These are phyloP conservation scores for Coprinopsis strossmayeri DNA, from an alignment of 768 basidiomycete species.

Conservation along the genomic window DNA sequence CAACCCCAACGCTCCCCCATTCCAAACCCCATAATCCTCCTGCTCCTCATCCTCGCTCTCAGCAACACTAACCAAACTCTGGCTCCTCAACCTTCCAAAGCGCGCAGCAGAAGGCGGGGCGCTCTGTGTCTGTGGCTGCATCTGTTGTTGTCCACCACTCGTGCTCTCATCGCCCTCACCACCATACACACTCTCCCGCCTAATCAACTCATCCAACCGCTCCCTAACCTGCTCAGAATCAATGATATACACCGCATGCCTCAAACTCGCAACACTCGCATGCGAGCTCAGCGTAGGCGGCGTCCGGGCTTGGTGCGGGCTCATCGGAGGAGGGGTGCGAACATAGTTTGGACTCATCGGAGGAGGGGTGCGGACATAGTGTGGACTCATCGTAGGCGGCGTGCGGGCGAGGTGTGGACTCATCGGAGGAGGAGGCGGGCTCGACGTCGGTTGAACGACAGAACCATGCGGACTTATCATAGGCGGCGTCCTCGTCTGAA, in stretches of 20 bases:
- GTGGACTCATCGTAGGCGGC: neutral
- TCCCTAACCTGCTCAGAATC: slow-evolving; percentile 6
- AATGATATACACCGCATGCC: slow-evolving; percentile 8
- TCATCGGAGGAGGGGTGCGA: neutral
- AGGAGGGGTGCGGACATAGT: neutral
- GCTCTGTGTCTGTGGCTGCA: neutral
- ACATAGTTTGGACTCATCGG: neutral
- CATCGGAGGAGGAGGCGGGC: neutral
- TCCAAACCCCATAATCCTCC: slow-evolving; percentile 4
- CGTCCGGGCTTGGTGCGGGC: neutral
- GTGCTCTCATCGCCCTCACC: no score
- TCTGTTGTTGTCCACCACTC: no score
- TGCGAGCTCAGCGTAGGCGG: slow-evolving; percentile 1
- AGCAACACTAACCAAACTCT: neutral
- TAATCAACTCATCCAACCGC: slow-evolving; percentile 5
- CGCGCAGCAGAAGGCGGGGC: neutral
- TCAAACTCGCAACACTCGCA: neutral
- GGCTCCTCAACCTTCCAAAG: neutral
- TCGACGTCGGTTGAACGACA: no score
- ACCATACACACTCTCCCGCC: neutral
- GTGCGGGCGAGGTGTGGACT: neutral
- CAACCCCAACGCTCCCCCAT: slow-evolving; percentile 6
- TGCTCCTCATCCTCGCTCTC: slow-evolving; percentile 3
- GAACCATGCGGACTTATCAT: no score
- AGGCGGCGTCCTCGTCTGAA: no score